phyloP scores from a whole-genome alignment of 2,329 filamentous ascomycete species.

The Fusarium sacchari region DNA sequence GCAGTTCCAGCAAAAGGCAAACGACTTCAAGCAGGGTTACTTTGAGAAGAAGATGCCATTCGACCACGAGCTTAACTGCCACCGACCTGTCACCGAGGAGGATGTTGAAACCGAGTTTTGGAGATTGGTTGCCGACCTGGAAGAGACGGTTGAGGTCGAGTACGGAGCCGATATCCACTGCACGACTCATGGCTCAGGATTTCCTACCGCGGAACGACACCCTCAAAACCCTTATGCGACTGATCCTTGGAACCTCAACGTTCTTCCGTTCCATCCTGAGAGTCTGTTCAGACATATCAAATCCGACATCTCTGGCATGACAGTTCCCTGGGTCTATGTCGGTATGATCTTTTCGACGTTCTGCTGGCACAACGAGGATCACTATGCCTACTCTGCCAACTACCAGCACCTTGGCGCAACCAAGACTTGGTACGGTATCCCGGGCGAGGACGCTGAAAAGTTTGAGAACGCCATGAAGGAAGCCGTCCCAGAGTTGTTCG shows the following conservation, averaged over 20 bases:
- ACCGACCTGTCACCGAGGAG: slow-evolving; percentile 87
- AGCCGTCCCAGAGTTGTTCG: slow-evolving; percentile 94
- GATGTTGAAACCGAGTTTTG: slow-evolving; percentile 98
- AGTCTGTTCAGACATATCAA: slow-evolving; percentile 98
- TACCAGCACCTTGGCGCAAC: slow-evolving; percentile 98
- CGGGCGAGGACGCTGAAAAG: slow-evolving; percentile 89
- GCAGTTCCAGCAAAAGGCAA: slow-evolving; percentile 95
- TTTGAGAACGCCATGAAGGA: slow-evolving; percentile 96
- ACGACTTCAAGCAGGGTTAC: slow-evolving; percentile 93
- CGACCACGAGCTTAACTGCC: slow-evolving; percentile 83
- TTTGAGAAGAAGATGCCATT: slow-evolving; percentile 91
- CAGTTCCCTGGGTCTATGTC: slow-evolving; percentile 98
- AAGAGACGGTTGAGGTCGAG: slow-evolving; percentile 96
- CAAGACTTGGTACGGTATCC: slow-evolving; percentile 99
- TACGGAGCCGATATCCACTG: slow-evolving; percentile 99
- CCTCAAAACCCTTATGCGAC: slow-evolving; percentile 87
- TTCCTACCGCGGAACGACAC: slow-evolving; percentile 92
- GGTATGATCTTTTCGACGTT: slow-evolving; percentile 99
- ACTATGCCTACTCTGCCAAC: slow-evolving; percentile 97
- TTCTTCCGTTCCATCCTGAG: slow-evolving; percentile 88
- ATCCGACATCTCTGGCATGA: slow-evolving; percentile 98
- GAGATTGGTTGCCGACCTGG: slow-evolving; percentile 91
- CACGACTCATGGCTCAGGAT: slow-evolving; percentile 96
- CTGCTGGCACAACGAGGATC: slow-evolving; percentile 99
- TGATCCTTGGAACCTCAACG: slow-evolving; percentile 95